Percentiles rank a stretch among this genome's conserved stretches.
phyloP scores from a whole-genome alignment of 352 stramenopile species.

The Phytophthora colocasiae region DNA sequence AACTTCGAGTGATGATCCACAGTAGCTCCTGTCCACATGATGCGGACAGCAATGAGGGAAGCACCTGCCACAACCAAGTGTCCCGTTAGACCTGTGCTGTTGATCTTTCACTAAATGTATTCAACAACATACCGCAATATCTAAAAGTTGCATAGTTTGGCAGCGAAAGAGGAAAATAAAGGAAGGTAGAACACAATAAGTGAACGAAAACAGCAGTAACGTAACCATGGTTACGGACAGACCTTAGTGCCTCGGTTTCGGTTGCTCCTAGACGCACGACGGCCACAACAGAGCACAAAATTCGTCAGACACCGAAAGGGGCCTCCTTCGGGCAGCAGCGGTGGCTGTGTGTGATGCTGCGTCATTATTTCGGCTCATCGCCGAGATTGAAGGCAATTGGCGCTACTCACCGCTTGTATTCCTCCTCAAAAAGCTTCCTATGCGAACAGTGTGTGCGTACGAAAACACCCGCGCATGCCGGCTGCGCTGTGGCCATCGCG shows the following conservation, averaged over 20 bases:
- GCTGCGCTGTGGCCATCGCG: conserved; percentile 20
- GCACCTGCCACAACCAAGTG: conserved; percentile 39
- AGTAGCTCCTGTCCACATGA: conserved; percentile 75
- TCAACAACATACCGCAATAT: conserved; percentile 22
- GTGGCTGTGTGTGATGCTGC: background rate
- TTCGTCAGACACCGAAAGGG: conserved; percentile 7
- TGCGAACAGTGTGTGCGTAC: conserved; percentile 49
- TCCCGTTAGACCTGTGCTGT: conserved; percentile 4
- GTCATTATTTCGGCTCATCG: conserved; percentile 23
- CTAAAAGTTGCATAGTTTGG: conserved; percentile 6
- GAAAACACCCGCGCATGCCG: conserved; percentile 50
- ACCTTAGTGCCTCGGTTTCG: conserved; percentile 57
- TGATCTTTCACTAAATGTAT: background rate
- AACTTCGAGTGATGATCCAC: conserved; percentile 57
- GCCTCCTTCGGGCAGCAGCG: background rate
- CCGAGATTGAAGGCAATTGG: background rate
- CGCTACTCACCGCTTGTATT: conserved; percentile 69
- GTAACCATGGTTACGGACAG: background rate
- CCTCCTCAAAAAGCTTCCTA: conserved; percentile 49
- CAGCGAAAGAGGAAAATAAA: background rate
- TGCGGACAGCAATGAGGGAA: conserved; percentile 76
- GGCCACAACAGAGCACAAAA: conserved; percentile 3
- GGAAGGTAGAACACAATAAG: background rate
- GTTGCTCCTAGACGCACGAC: conserved; percentile 41
- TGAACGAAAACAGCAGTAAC: background rate